Evolutionary conservation across 116 monocot species (phyloP), one percentile per base, ranked within the genome.

Genomic region (Phalaenopsis hybrid): DNA sequence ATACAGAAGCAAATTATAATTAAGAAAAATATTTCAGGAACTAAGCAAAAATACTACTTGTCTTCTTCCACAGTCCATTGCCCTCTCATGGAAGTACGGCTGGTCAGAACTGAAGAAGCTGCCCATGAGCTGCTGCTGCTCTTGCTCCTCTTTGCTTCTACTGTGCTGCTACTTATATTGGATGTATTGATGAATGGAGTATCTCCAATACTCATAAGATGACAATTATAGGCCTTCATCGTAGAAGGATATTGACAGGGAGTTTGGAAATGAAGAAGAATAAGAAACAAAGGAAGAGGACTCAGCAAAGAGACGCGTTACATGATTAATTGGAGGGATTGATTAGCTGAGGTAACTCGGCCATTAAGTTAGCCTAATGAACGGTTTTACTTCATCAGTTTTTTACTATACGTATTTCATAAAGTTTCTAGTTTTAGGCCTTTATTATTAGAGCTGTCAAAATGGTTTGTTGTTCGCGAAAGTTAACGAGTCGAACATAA

Each of bases 51-150:
- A 55, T 28, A 11, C 13, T 85, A 91, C 92, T 90, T 92, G 82
- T 94, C 94, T 80, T 94, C 94, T 79, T 94, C 92, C 1, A 76
- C 57, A 1, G 90, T 94, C 94, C 92, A 94, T 70, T 91, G 90
- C 15, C 94, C 90, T 88, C 91, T 92, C 8, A 88, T 80, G 52
- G 85, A 67, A 67, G 46, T 68, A 9, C 43, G 57, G 43, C 43
- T 25, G 37, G 79, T 25, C 10, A 57, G 34, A 75, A 49, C 46
- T 78, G 80, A 79, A 77, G 88, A 72, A 84, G 82, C 55, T 15
- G 55, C 80, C 50, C 20, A 78, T 20, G 88, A 74, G 46, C 57
- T 37, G 9, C 15, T 16, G 15, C 12, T 69, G 79, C 76, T 52
- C 37, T 79, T 81, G 34, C 46, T 21, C 45, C 58, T 44, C 34